A percentile compares a stretch with the other conserved stretches of the same genome.
Conservation (phyloP, 2,329 filamentous ascomycete species). For the Ophiostoma novo-ulmi region DNA sequence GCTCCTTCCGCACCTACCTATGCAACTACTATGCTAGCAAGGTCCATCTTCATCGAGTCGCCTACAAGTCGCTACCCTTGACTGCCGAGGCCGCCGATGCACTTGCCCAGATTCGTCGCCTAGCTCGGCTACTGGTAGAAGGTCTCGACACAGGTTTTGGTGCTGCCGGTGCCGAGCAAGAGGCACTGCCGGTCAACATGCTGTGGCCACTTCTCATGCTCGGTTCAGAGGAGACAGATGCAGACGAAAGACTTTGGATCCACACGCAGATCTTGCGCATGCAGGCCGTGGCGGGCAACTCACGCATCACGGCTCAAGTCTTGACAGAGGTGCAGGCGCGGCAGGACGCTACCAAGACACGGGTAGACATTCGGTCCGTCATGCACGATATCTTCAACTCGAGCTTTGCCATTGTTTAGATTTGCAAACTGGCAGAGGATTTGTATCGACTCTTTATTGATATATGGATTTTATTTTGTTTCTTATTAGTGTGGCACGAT, state of each 20-base stretch:
- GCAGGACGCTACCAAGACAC: constrained; percentile 38
- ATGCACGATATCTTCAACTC: constrained; percentile 48
- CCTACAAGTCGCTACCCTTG: constrained; percentile 50
- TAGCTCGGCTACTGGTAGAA: constrained; percentile 44
- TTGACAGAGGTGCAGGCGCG: constrained; percentile 43
- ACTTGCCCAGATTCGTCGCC: constrained; percentile 44
- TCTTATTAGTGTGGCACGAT: background rate
- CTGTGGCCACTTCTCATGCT: constrained; percentile 55
- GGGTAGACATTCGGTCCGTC: constrained; percentile 43
- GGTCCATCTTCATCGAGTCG: constrained; percentile 53
- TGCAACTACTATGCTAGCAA: constrained; percentile 54
- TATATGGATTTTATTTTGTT: constrained; percentile 21
- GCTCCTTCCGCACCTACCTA: constrained; percentile 51
- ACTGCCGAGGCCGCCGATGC: constrained; percentile 47
- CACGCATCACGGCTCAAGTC: constrained; percentile 43
- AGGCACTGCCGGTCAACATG: constrained; percentile 50
- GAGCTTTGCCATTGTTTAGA: constrained; percentile 49
- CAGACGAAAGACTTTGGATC: constrained; percentile 47
- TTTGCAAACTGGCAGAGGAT: background rate
- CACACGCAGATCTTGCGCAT: constrained; percentile 45
- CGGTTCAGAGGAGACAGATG: constrained; percentile 50
- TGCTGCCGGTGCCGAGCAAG: constrained; percentile 28
- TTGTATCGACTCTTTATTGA: background rate
- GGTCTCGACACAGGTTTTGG: constrained; percentile 33
- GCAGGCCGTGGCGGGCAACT: constrained; percentile 43